Evolutionary conservation across 78 protist genomes (phyloP), one percentile per base, ranked within the genome.

Genomic region (Cavenderia fasciculata): DNA sequence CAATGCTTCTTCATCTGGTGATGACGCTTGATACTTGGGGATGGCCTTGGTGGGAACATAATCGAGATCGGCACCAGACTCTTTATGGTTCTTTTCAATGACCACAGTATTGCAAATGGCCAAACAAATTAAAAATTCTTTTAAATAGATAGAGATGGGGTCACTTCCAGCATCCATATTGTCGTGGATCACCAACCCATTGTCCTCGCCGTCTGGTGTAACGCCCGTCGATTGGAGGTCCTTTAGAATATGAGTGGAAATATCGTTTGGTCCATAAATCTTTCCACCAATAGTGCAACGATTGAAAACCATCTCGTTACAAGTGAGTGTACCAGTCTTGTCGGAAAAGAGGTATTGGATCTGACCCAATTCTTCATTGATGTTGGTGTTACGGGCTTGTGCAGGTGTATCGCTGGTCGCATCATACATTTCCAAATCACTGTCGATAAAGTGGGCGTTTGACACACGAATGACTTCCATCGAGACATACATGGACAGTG

Each of bases 271-370:
- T 4, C 90, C 90, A 82, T 92, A 95, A 36, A 51, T 14, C 5
- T 7, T 10, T 2, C 94, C 94, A 56, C 62, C 86, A 29, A 95
- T 70, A n/a, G 90, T n/a, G 49, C 96, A 93, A 71, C 87, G 71
- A 75, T 66, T 61, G 78, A 95, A 97, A 14, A 79, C 92, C 99
- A 98, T 98, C 51, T 49, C 65, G 75, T 98, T 98, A 16, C 68
- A 63, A 2, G 99, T 98, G 61, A 98, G 95, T 33, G 99, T 98
- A 43, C 99, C 99, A 1, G 99, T 98, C 85, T 98, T 98, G 71
- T 98, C 99, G n/a, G 95, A 68, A 89, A 98, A 95, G 47, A 96
- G 51, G 62, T 91, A 95, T 51, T 94, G 69, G 21, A 77, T 65
- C 57, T 74, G 87, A 63, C 85, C 82, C 4, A 96, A 86, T 72